Evolutionary conservation across 2,329 filamentous ascomycete genomes (phyloP).

Genomic region (Colletotrichum lupini): DNA sequence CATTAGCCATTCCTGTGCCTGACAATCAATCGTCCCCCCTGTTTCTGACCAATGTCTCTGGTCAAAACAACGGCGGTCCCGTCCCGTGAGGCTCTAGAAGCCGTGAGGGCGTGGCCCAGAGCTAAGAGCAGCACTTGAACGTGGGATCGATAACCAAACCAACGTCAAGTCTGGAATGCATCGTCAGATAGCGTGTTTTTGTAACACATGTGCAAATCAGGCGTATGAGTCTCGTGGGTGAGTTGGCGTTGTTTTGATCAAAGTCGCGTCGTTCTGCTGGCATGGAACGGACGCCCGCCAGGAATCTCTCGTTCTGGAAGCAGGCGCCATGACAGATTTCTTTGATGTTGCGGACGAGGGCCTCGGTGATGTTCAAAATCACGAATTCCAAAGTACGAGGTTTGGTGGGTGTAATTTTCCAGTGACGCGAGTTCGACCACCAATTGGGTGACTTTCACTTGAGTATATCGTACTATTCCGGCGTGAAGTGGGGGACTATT

Average conservation of each 20-base stretch:
- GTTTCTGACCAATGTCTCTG: conserved; percentile 27
- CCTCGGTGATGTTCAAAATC: background rate
- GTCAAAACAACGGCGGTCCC: conserved; percentile 25
- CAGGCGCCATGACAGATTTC: background rate
- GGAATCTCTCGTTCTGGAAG: conserved; percentile 12
- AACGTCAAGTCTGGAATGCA: conserved; percentile 11
- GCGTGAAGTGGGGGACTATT: conserved; percentile 20
- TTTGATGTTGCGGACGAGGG: background rate
- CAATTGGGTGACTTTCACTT: background rate
- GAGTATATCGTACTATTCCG: background rate
- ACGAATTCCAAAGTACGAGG: background rate
- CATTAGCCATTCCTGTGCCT: background rate
- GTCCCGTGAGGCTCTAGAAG: conserved; percentile 16
- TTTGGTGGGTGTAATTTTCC: background rate
- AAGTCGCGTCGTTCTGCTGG: conserved; percentile 1
- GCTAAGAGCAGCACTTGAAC: background rate
- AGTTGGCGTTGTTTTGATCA: conserved; percentile 9
- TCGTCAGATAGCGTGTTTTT: background rate
- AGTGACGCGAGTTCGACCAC: background rate
- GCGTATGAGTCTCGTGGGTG: background rate
- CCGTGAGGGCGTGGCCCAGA: background rate
- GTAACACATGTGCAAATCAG: background rate
- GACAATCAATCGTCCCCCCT: background rate
- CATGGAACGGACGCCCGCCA: conserved; percentile 9
- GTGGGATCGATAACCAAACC: background rate